phyloP scores from a whole-genome alignment of 176 grass and related monocot species.

The Hordeum vulgare region DNA sequence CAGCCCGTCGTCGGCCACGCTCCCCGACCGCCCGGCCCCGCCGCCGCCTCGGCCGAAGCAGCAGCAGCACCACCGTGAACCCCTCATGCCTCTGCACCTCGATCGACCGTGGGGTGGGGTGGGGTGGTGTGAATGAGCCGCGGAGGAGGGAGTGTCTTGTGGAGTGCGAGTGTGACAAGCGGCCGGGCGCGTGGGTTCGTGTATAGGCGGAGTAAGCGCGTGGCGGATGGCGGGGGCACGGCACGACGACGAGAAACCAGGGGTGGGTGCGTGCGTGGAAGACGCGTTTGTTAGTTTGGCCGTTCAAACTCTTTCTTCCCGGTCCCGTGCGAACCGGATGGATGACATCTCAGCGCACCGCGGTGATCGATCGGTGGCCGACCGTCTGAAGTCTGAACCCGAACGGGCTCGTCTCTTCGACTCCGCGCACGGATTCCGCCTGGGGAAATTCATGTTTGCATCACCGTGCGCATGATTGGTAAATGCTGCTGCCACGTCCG shows the following conservation, averaged over 20 bases:
- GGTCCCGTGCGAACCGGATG: background rate
- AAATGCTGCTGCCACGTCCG: too few species aligned
- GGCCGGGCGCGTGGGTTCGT: background rate
- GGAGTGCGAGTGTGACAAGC: background rate
- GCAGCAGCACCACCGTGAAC: conserved; percentile 21
- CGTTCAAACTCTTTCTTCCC: background rate
- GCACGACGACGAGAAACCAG: background rate
- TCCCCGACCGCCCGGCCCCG: background rate
- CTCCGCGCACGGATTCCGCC: background rate
- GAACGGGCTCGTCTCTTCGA: background rate
- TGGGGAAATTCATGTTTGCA: background rate
- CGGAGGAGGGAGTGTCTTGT: background rate
- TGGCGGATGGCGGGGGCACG: conserved; percentile 20
- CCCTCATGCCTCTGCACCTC: background rate
- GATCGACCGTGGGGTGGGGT: background rate
- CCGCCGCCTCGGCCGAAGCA: background rate
- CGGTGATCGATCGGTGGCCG: background rate
- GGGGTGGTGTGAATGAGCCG: background rate
- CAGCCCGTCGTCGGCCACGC: conserved; percentile 31
- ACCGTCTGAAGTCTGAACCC: conserved; percentile 10
- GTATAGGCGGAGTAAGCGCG: conserved; percentile 9
- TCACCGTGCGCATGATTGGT: too few species aligned
- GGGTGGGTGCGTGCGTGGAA: background rate
- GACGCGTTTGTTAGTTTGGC: conserved; percentile 26
- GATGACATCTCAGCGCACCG: background rate